phyloP scores from a whole-genome alignment of 805 yeast species.

The Deakozyma indianensis region DNA sequence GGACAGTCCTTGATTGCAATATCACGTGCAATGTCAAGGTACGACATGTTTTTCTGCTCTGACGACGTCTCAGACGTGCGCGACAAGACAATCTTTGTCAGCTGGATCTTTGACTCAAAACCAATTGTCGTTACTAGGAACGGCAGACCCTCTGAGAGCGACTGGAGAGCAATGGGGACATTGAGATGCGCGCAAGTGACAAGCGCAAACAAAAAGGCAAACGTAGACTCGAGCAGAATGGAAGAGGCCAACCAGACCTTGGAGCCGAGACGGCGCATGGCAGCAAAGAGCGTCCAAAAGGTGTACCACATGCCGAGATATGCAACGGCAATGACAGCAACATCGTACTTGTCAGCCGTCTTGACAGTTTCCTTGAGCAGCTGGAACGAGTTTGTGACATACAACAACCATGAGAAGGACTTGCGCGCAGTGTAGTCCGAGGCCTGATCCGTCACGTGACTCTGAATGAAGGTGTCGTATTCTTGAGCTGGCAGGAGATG shows the following conservation, averaged over 20 bases:
- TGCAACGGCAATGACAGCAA: slow-evolving; percentile 62
- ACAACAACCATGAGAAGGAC: slow-evolving; percentile 22
- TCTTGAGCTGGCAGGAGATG: neutral
- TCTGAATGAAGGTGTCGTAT: slow-evolving; percentile 25
- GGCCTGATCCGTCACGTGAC: slow-evolving; percentile 9
- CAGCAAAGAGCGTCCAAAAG: slow-evolving; percentile 54
- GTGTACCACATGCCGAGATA: slow-evolving; percentile 83
- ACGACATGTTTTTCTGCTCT: slow-evolving; percentile 6
- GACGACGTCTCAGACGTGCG: slow-evolving; percentile 16
- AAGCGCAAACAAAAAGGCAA: slow-evolving; percentile 72
- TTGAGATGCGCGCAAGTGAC: slow-evolving; percentile 43
- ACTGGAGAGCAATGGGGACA: slow-evolving; percentile 51
- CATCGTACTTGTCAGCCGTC: slow-evolving; percentile 78
- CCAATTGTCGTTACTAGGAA: slow-evolving; percentile 87
- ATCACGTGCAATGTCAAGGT: slow-evolving; percentile 26
- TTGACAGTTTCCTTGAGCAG: slow-evolving; percentile 22
- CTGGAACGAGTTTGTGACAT: slow-evolving; percentile 20
- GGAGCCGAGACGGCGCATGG: slow-evolving; percentile 68
- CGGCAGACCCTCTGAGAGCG: slow-evolving; percentile 83
- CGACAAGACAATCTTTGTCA: slow-evolving; percentile 34
- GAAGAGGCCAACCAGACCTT: slow-evolving; percentile 78
- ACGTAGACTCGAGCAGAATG: slow-evolving; percentile 61
- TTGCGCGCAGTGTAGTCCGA: slow-evolving; percentile 11
- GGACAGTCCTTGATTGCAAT: slow-evolving; percentile 29
- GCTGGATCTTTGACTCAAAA: slow-evolving; percentile 66